A percentile compares a stretch with the other conserved stretches of the same genome.
Conservation (phyloP, 1,284 basidiomycete genomes). For the Xanthoconium separans region DNA sequence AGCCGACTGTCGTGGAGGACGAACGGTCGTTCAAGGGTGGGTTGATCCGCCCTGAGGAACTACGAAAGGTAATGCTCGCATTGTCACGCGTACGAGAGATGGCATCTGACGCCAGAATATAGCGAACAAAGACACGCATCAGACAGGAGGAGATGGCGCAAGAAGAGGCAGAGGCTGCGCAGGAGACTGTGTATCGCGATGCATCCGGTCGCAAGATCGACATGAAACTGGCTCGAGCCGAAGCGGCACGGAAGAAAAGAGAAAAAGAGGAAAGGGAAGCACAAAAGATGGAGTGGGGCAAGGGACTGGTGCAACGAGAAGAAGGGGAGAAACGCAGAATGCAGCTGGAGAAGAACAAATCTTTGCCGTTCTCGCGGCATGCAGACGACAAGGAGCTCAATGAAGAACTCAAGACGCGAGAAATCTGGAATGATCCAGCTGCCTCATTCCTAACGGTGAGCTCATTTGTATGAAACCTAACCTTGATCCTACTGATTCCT, state of each 20-base stretch:
- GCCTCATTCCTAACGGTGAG: constrained; percentile 88
- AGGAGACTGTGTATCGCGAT: constrained; percentile 96
- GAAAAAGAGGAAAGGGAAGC: constrained; percentile 83
- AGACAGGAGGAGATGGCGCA: constrained; percentile 42
- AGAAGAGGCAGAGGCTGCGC: constrained; percentile 61
- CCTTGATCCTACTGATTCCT: constrained; percentile 3
- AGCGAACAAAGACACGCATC: constrained; percentile 42
- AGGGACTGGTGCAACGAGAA: constrained; percentile 86
- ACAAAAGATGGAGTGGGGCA: constrained; percentile 95
- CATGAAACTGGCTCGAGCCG: constrained; percentile 78
- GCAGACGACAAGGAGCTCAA: constrained; percentile 88
- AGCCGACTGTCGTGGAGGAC: constrained; percentile 56
- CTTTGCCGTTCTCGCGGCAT: constrained; percentile 70
- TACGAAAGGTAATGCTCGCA: constrained; percentile 45
- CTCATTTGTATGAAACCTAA: constrained; percentile 9
- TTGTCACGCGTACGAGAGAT: neutral
- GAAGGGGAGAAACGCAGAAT: constrained; percentile 63
- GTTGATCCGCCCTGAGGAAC: constrained; percentile 66
- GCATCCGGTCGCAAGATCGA: constrained; percentile 87
- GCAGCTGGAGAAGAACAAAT: constrained; percentile 68
- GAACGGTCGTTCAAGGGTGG: constrained; percentile 65
- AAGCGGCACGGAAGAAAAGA: constrained; percentile 75
- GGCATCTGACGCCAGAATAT: constrained; percentile 4
- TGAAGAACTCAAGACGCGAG: constrained; percentile 73
- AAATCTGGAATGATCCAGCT: constrained; percentile 94